Percentiles rank a stretch among this genome's conserved stretches.
Conservation (phyloP, 2,329 filamentous ascomycete genomes). For the Diaporthe citri region DNA sequence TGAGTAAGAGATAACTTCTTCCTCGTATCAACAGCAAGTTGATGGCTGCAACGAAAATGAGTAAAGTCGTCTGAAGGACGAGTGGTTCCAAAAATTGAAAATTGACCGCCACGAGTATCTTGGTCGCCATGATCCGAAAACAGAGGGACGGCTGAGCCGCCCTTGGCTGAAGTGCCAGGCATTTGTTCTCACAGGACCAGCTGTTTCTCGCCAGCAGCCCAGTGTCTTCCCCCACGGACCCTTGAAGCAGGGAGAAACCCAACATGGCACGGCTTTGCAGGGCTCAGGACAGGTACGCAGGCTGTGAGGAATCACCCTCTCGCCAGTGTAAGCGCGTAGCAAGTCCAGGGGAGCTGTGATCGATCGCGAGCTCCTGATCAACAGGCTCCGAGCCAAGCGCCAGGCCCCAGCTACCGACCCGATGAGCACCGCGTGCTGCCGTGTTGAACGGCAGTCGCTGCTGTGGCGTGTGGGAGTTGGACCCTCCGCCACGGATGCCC, state of each 20-base stretch:
- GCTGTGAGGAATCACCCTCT: constrained; percentile 19
- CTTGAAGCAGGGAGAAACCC: constrained; percentile 25
- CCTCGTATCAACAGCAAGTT: constrained; percentile 22
- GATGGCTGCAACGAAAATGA: constrained; percentile 22
- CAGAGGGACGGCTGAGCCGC: neutral
- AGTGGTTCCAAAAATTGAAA: constrained; percentile 16
- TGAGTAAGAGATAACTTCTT: neutral
- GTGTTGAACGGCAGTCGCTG: constrained; percentile 30
- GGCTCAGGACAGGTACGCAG: constrained; percentile 26
- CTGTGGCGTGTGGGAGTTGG: constrained; percentile 30
- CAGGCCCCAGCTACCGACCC: constrained; percentile 36
- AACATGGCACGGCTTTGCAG: constrained; percentile 34
- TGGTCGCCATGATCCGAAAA: constrained; percentile 23
- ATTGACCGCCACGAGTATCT: constrained; percentile 12
- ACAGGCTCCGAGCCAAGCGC: constrained; percentile 21
- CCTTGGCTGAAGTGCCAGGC: neutral
- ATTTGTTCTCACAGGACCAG: constrained; percentile 15
- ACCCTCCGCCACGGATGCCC: constrained; percentile 33
- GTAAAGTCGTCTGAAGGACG: constrained; percentile 4
- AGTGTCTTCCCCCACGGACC: constrained; percentile 24
- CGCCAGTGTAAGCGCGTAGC: constrained; percentile 9
- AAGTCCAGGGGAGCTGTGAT: constrained; percentile 18
- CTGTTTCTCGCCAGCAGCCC: constrained; percentile 28
- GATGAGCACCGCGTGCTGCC: constrained; percentile 33
- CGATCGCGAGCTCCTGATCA: constrained; percentile 26